Base-by-base conservation (phyloP, 345 rosid species). In the Anacardium occidentale region DNA sequence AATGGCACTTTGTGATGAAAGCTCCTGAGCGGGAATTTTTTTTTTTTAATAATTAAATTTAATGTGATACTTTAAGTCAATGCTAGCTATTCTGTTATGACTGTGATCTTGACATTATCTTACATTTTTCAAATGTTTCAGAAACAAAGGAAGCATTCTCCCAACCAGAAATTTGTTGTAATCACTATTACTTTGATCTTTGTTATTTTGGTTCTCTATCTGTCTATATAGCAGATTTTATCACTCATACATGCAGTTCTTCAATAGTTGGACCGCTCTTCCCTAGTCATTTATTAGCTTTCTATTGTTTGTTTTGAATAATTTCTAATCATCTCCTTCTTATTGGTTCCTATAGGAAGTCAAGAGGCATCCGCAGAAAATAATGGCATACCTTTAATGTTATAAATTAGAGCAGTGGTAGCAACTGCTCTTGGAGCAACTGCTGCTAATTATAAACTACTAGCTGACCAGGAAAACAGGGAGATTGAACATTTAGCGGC, bases 381-480 rank as follows among this genome's bases (percentile, higher is more conserved):
- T 64, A 75, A 76, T 72, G 85, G 80, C n/a, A 74, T 89, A 42
- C 94, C 93, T 62, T 54, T 83, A 64, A 86, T 81, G 68, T 69
- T 95, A 76, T 84, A 82, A 65, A 84, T 91, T 74, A 89, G 94
- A 83, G 88, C 90, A 42, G 88, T 93, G 11, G 84, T 84, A 74
- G 96, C 85, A 57, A 86, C 94, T 32, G 90, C 93, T 67, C 88
- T 91, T 37, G 98, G 99, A 76, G 84, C 90, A 1, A 89, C 87
- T 53, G 93, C 96, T 73, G 91, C 96, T 78, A 87, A 77, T 62
- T 96, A 93, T 14, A 95, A 91, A 79, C 48, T 85, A 66, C 80
- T 92, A 88, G 99, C 89, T n/a, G 91, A 80, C 73, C 90, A 90
- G 76, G 99, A 95, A 85, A 96, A 87, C 53, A 79, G 79, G 73